Evolutionary conservation across 192 early-diverging fungal species (phyloP), one percentile per base, ranked within the genome.

Genomic region (Funneliformis geosporum): DNA sequence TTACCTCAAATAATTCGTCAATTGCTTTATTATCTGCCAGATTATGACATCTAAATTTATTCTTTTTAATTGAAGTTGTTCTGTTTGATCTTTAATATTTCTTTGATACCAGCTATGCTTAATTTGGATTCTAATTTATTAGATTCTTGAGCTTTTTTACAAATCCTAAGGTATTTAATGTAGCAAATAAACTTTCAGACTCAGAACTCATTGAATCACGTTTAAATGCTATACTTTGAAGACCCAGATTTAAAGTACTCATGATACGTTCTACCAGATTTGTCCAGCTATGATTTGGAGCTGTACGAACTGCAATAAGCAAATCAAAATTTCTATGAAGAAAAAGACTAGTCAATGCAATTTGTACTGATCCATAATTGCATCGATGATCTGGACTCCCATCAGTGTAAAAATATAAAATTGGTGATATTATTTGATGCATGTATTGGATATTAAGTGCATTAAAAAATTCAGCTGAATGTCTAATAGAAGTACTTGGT

Each of bases 291-390:
- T 33, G 14, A 11, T 65, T 65, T 11, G 10, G 25, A 65, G 62
- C 25, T 4, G 11, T 65, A 65, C 3, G 10, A 65, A 65, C 28
- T 65, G 62, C 62, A 38, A 65, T 33, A 65, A 65, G 27, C 1
- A 65, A 25, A 65, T 65, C 14, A 65, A 65, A 65, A 38, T 65
- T 6, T 16, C 25, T 8, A 28, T 11, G 0, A 38, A 65, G 14
- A 65, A 65, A 64, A 65, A 65, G 27, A 65, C 62, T n/a, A 2
- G 33, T 28, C 14, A 65, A 65, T 65, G 62, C 11, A 65, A 65
- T 65, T 11, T 65, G 62, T 65, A 65, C 27, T 65, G 10, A 65
- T 28, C 62, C 10, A 28, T 65, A 65, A 65, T 65, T 65, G 28
- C 62, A 65, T 1, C 5, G 27, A 4, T 65, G 62, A 0, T 33